Base-by-base conservation (phyloP, 176 grass and related monocot species). In the Carex parvula region DNA sequence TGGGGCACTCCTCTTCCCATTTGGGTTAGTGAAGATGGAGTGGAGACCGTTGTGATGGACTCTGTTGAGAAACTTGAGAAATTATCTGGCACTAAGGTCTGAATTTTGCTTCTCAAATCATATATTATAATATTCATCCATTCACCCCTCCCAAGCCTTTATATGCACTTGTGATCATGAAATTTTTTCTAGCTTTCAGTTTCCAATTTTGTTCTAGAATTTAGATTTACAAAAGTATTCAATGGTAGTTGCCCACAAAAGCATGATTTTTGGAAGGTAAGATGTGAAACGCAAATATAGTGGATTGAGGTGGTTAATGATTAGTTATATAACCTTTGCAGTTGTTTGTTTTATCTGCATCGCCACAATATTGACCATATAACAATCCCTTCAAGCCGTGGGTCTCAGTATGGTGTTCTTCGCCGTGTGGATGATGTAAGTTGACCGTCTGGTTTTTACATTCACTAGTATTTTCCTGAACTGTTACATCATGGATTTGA, bases 1-100 rank as follows among this genome's bases (percentile, higher is more conserved):
- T 99, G 96, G 96, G 96, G 96, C 22, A 99, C 96, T 74, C 96
- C 96, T 78, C 96, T 99, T 79, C 96, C 96, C 26, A 52, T 99
- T 30, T 99, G 96, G 96, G 85, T 92, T 35, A 99, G 96, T 60
- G 76, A 99, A 87, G 96, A 99, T 87, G 92, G 91, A 79, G 81
- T 92, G 86, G 96, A 99, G 87, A 93, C 85, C 78, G 86, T 87
- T 85, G 93, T 99, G 64, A 93, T 99, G 84, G 91, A 94, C 86
- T 99, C 96, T 22, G 90, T 99, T 54, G 88, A 92, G 60, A 93
- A 99, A 89, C 91, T 99, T 79, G 91, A 99, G 88, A 90, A 88
- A 42, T 89, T 95, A 90, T 95, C 96, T 90, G 96, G 93, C 80
- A 86, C 85, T 32, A 93, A 95, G 96, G 96, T 99, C 86, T 71